phyloP scores from a whole-genome alignment of 208 protist species.

The Trypanosoma platydactyli region DNA sequence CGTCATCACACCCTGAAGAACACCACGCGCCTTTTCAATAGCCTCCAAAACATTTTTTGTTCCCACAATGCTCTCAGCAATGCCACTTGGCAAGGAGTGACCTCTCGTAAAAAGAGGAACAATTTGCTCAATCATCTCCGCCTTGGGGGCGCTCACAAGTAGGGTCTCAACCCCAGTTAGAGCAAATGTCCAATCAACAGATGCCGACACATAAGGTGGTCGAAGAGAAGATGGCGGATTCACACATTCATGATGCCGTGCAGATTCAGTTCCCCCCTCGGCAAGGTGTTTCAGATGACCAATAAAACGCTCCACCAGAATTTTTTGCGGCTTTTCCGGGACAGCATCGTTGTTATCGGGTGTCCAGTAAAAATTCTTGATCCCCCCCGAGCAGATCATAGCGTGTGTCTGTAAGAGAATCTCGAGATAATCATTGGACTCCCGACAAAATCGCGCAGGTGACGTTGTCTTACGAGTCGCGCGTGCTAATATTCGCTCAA shows the following conservation, averaged over 20 bases:
- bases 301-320: conserved; percentile 44
- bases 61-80: conserved; percentile 44
- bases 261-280: neutral
- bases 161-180: conserved; percentile 58
- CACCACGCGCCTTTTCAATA: conserved; percentile 42
- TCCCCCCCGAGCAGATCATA: conserved; percentile 51
- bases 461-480: conserved; percentile 24
- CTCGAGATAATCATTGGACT: conserved; percentile 62
- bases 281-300: conserved; percentile 42
- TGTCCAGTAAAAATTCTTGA: conserved; percentile 50
- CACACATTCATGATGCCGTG: neutral
- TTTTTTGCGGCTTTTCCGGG: conserved; percentile 54
- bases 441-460: conserved; percentile 21
- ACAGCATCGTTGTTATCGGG: conserved; percentile 35
- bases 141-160: conserved; percentile 50
- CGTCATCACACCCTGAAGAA: conserved; percentile 15
- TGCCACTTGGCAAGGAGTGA: conserved; percentile 41
- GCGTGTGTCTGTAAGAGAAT: conserved; percentile 65
- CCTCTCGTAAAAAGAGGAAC: conserved; percentile 61
- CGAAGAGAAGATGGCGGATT: neutral
- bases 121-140: conserved; percentile 56
- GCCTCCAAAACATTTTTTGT: conserved; percentile 65
- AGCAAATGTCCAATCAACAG: conserved; percentile 41
- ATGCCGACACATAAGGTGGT: conserved; percentile 28
- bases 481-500: conserved; percentile 46